phyloP scores from a whole-genome alignment of 2,329 filamentous ascomycete species.

The Alternaria tenuissima region DNA sequence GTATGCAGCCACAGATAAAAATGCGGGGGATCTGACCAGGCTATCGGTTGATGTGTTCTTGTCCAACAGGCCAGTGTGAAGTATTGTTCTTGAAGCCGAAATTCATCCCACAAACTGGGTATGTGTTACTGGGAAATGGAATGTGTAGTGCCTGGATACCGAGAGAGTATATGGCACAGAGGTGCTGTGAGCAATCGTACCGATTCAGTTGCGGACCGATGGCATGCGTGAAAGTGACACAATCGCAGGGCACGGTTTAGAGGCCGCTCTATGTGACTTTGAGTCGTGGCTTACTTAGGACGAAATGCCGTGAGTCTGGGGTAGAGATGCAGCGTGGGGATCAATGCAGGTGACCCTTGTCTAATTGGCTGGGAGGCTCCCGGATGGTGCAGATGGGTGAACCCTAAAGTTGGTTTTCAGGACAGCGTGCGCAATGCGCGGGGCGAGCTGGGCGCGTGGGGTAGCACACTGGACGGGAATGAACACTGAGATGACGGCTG shows the following conservation, averaged over 20 bases:
- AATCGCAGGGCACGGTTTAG: conserved; percentile 26
- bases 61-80: conserved; percentile 56
- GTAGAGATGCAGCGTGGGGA: conserved; percentile 44
- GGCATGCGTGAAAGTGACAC: conserved; percentile 25
- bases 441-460: conserved; percentile 39
- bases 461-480: conserved; percentile 24
- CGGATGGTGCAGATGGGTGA: conserved; percentile 31
- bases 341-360: conserved; percentile 21
- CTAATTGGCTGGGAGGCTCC: conserved; percentile 39
- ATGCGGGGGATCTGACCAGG: conserved; percentile 29
- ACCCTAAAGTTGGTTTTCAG: conserved; percentile 35
- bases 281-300: conserved; percentile 20
- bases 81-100: conserved; percentile 52
- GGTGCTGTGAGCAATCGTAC: conserved; percentile 20
- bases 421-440: conserved; percentile 31
- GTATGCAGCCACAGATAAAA: conserved; percentile 21
- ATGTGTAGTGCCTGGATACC: conserved; percentile 6
- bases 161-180: conserved; percentile 18
- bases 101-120: conserved; percentile 48
- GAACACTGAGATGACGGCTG: conserved; percentile 24
- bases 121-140: not conserved
- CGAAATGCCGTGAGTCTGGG: conserved; percentile 35
- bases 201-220: conserved; percentile 19
- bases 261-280: conserved; percentile 25
- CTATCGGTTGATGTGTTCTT: conserved; percentile 56